Evolutionary conservation across 495 filamentous ascomycete genomes (phyloP), one percentile per base, ranked within the genome.

Genomic region (Peziza echinospora): DNA sequence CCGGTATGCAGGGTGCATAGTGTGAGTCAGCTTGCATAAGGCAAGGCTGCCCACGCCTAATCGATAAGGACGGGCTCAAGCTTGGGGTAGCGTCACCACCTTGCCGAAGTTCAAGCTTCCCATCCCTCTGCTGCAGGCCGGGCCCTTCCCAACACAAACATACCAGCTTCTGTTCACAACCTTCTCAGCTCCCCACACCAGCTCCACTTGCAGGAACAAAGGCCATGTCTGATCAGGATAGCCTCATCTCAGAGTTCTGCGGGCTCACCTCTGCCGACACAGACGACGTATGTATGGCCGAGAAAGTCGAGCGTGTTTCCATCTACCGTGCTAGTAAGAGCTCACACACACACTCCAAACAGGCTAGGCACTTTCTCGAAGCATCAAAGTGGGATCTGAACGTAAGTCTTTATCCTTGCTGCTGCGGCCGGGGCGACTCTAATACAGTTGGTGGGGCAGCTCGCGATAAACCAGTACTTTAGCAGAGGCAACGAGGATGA

Each of bases 241-340:
- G 71, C 53, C 63, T 81, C 48, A 75, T 89, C 49, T 70, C 71
- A 52, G 67, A 79, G 60, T 85, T 93, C 63, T 75, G 74, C 60
- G 65, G 65, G 44, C 66, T 93, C 55, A 87, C 84, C 2, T 74
- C 77, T 21, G 68, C 71, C 17, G 62, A 68, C 8, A 60, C 78
- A 4, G 63, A 75, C 30, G 69, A 77, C 60, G 85, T 87, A 69
- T 56, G 66, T 52, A 50, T 30, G 28, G 16, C 24, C 37, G 21
- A 40, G 26, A n/a, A 34, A 34, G n/a, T 34, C 8, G n/a, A 8
- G n/a, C 8, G 26, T n/a, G 8, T 34, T 34, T n/a, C 26, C n/a
- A n/a, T 8, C 8, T 8, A 8, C n/a, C 26, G n/a, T 8, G 26
- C n/a, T 34, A 34, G 26, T 34, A n/a, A 8, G 8, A 34, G n/a